These are phyloP conservation scores for Amaranthus tricolor DNA, from an alignment of 179 eudicot genomes.

Conservation along the genomic window DNA sequence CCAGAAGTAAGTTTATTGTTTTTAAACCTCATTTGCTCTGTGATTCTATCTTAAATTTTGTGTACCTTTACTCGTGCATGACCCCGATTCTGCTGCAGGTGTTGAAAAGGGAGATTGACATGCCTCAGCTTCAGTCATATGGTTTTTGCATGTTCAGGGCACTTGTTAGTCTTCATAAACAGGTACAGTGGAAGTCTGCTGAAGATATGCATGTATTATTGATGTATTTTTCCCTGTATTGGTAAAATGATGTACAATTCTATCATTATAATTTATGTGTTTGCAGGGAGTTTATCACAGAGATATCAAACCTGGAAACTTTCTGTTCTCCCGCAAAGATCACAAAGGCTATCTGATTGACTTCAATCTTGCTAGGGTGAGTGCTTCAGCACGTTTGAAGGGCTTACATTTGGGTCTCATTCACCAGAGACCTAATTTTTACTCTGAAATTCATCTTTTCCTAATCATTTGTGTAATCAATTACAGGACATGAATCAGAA, in stretches of 20 bases:
- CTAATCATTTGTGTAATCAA: constrained; percentile 18
- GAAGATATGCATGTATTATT: constrained; percentile 1
- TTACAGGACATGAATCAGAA: constrained; percentile 75
- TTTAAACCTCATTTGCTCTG: constrained; percentile 4
- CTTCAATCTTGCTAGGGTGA: constrained; percentile 94
- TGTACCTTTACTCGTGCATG: constrained; percentile 1
- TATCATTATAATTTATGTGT: neutral
- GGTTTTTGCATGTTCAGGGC: constrained; percentile 95
- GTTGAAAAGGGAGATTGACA: constrained; percentile 65
- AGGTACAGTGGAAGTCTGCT: constrained; percentile 42
- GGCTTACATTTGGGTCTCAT: constrained; percentile 6
- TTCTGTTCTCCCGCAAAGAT: constrained; percentile 68
- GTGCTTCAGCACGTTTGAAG: constrained; percentile 14
- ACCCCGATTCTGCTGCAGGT: constrained; percentile 38
- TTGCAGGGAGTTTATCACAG: constrained; percentile 91
- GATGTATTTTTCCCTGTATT: neutral
- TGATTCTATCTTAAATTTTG: constrained; percentile 12
- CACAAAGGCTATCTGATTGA: constrained; percentile 81
- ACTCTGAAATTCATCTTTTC: neutral
- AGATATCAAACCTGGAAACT: constrained; percentile 98
- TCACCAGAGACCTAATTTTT: neutral
- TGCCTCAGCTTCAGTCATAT: constrained; percentile 77
- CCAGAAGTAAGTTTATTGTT: constrained; percentile 64
- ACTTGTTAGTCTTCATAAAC: constrained; percentile 82
- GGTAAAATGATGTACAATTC: neutral